These are phyloP conservation scores for Nigrospora sphaerica DNA, from an alignment of 2,329 filamentous ascomycete genomes.

Conservation along the genomic window DNA sequence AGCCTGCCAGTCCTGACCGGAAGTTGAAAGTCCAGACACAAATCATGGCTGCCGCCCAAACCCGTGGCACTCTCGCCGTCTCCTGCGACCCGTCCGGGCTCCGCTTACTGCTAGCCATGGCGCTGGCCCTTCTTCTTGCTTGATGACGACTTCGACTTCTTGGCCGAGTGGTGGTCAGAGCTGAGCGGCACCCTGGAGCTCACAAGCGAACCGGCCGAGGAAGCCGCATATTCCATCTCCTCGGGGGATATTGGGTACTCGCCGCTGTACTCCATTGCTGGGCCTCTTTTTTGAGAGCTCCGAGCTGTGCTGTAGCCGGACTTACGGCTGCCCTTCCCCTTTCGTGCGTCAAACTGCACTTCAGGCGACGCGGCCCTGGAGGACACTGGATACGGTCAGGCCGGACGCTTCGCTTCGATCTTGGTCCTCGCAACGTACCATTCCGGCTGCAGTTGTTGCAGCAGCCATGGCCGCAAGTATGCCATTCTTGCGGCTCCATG, in stretches of 20 bases:
- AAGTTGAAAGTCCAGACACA: too few species aligned
- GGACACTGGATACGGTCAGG: conserved; percentile 18
- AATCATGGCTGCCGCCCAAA: too few species aligned
- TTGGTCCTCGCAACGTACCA: conserved; percentile 17
- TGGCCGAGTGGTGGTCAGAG: conserved; percentile 11
- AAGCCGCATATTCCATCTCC: neutral
- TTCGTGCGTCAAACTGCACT: conserved; percentile 27
- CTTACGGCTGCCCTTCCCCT: conserved; percentile 28
- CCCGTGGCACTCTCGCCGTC: too few species aligned
- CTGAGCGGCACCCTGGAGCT: too few species aligned
- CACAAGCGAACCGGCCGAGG: neutral
- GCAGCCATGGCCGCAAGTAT: conserved; percentile 44
- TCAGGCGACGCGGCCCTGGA: conserved; percentile 25
- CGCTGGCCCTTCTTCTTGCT: conserved; percentile 20
- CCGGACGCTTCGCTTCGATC: neutral
- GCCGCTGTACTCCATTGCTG: conserved; percentile 1
- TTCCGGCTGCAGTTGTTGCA: conserved; percentile 40
- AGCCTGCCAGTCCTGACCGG: too few species aligned
- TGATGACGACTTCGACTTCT: conserved; percentile 15
- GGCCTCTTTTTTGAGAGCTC: neutral
- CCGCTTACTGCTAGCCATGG: conserved; percentile 12
- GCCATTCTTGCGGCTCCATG: conserved; percentile 22
- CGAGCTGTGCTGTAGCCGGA: conserved; percentile 18
- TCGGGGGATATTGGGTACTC: neutral
- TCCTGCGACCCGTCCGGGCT: too few species aligned